phyloP scores from a whole-genome alignment of 768 basidiomycete species.

The Auriculariales sp. region DNA sequence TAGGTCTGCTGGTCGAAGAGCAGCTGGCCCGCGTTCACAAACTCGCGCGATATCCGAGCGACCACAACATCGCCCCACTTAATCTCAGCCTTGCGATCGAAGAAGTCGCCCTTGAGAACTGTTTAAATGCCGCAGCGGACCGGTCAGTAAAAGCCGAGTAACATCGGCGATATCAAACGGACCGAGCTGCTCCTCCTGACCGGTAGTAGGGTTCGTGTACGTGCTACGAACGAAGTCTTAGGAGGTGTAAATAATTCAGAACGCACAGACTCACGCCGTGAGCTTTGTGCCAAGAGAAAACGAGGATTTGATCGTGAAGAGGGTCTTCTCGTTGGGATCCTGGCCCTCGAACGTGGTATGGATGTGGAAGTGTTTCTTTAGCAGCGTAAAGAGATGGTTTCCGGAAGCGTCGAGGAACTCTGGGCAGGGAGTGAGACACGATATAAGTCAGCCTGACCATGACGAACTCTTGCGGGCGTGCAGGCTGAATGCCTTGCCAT shows the following conservation, averaged over 20 bases:
- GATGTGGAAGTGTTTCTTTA: neutral
- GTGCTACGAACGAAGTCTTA: neutral
- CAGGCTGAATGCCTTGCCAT: neutral
- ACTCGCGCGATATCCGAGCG: neutral
- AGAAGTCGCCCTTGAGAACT: neutral
- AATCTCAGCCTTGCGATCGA: neutral
- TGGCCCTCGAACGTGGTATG: neutral
- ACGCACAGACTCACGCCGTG: neutral
- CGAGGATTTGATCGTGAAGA: neutral
- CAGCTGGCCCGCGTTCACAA: neutral
- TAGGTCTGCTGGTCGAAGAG: neutral
- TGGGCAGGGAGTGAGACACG: neutral
- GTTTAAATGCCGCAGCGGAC: neutral
- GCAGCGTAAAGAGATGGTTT: neutral
- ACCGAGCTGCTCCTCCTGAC: neutral
- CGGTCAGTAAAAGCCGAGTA: neutral
- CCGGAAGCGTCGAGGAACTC: neutral
- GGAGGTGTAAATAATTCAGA: neutral
- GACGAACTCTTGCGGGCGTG: neutral
- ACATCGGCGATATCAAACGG: neutral
- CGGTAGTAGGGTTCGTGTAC: neutral
- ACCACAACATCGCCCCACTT: neutral
- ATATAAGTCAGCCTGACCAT: neutral
- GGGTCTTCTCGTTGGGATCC: neutral
- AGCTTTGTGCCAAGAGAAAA: neutral